These are phyloP conservation scores for Saraca asoca DNA, from an alignment of 331 rosid genomes.

Conservation along the genomic window DNA sequence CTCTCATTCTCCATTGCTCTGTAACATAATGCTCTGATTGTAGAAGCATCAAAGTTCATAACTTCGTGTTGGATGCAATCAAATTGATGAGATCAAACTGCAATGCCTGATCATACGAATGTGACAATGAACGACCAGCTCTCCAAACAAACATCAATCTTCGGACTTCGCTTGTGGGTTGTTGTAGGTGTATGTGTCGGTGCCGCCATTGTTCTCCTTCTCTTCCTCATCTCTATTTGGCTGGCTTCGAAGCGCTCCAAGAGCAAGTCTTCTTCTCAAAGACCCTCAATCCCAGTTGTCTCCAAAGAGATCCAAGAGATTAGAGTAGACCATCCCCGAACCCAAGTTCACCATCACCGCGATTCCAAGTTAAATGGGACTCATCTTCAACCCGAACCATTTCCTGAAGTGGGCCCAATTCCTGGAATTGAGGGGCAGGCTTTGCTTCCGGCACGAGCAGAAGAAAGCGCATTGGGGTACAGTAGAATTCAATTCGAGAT, in stretches of 20 bases:
- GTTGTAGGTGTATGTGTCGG: constrained; percentile 63
- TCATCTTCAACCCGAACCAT: constrained; percentile 37
- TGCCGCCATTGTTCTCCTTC: constrained; percentile 56
- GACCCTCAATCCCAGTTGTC: constrained; percentile 48
- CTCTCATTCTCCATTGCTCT: constrained; percentile 5
- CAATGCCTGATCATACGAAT: constrained; percentile 44
- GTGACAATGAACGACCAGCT: constrained; percentile 58
- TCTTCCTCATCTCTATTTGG: constrained; percentile 57
- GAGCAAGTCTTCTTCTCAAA: constrained; percentile 33
- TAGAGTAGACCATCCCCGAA: constrained; percentile 44
- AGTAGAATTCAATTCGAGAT: constrained; percentile 55
- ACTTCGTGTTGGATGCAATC: background rate
- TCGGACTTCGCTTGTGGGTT: constrained; percentile 59
- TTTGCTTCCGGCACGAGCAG: constrained; percentile 48
- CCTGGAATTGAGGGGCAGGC: constrained; percentile 54
- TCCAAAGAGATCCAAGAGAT: constrained; percentile 67
- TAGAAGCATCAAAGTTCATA: background rate
- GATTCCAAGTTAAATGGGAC: constrained; percentile 34
- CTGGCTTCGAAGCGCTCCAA: constrained; percentile 54
- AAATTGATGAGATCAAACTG: constrained; percentile 12
- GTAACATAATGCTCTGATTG: too few relatives aligned
- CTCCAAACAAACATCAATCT: constrained; percentile 58
- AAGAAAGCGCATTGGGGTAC: constrained; percentile 47
- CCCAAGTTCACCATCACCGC: constrained; percentile 16
- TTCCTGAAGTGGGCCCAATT: constrained; percentile 45